Percentiles rank a stretch among this genome's conserved stretches.
These are phyloP conservation scores for Ceratocystis harringtonii DNA, from an alignment of 2,329 filamentous ascomycete genomes.

Conservation along the genomic window DNA sequence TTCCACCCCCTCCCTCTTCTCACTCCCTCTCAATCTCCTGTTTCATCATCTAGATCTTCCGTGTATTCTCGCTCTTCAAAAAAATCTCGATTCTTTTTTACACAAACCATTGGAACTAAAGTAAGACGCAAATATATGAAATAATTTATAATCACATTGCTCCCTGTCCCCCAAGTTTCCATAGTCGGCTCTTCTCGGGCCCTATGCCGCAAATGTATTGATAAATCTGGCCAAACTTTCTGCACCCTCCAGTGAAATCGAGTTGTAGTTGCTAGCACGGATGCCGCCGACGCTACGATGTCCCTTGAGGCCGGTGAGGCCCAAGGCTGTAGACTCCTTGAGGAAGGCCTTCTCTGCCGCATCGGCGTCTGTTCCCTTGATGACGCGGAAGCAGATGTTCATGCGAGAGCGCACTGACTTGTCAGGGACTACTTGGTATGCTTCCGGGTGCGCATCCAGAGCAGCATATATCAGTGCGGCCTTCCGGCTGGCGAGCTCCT, in stretches of 20 bases:
- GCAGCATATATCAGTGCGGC: conserved; percentile 60
- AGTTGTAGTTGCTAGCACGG: conserved; percentile 79
- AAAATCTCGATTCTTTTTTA: neutral
- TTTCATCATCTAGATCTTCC: conserved; percentile 1
- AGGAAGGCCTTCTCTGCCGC: conserved; percentile 70
- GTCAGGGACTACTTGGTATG: conserved; percentile 66
- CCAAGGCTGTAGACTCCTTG: conserved; percentile 49
- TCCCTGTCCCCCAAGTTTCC: neutral
- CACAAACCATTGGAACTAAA: neutral
- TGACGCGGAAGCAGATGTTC: conserved; percentile 86
- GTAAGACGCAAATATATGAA: neutral
- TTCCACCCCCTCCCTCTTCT: neutral
- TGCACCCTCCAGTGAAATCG: conserved; percentile 51
- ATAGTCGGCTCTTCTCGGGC: neutral
- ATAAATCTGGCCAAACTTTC: conserved; percentile 55
- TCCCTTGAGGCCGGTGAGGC: conserved; percentile 71
- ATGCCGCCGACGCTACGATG: conserved; percentile 80
- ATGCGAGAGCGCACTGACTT: conserved; percentile 67
- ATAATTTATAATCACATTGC: neutral
- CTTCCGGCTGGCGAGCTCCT: conserved; percentile 59
- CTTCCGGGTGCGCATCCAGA: conserved; percentile 55
- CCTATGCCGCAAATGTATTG: conserved; percentile 31
- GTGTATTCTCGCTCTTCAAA: conserved; percentile 5
- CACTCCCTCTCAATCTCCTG: neutral
- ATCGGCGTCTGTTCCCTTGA: conserved; percentile 42